Conservation (phyloP, 139 green algal genomes). For the Haematococcus sp. region DNA sequence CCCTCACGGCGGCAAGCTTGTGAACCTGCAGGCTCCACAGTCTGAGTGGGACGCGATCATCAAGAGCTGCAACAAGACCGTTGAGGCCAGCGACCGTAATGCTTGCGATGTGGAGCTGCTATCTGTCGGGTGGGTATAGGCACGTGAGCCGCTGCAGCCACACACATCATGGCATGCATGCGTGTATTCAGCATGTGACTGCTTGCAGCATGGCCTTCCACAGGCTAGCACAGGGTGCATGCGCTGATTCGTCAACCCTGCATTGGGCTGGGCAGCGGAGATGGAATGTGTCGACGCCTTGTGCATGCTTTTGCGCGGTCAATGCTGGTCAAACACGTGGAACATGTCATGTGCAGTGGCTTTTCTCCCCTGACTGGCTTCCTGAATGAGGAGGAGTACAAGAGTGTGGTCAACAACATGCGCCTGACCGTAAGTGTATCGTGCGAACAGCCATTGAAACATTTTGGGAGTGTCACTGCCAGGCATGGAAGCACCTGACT, state of each 20-base stretch:
- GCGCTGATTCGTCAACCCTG: too few species aligned
- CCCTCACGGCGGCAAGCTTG: constrained; percentile 80
- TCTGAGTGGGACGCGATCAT: constrained; percentile 33
- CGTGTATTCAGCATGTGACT: not conserved
- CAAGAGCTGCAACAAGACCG: constrained; percentile 57
- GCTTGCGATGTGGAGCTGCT: constrained; percentile 94
- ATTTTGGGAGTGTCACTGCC: too few species aligned
- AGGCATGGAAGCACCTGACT: not conserved
- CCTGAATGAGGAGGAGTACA: constrained; percentile 83
- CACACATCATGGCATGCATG: not conserved
- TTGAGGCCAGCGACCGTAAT: constrained; percentile 84
- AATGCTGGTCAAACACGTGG: too few species aligned
- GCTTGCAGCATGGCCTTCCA: too few species aligned
- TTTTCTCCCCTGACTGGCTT: constrained; percentile 91
- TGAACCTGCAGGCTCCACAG: constrained; percentile 70
- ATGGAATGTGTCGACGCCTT: too few species aligned
- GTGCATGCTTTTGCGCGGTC: too few species aligned
- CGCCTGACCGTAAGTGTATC: constrained; percentile 46
- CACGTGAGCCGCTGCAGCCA: not conserved
- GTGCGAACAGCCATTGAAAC: not conserved
- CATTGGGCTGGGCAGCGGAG: too few species aligned
- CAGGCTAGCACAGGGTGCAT: too few species aligned
- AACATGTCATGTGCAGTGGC: constrained; percentile 32
- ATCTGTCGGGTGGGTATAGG: constrained; percentile 55
- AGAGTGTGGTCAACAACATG: constrained; percentile 81